Base-by-base conservation (phyloP, 2,329 filamentous ascomycete genomes). In the Claviceps africana region DNA sequence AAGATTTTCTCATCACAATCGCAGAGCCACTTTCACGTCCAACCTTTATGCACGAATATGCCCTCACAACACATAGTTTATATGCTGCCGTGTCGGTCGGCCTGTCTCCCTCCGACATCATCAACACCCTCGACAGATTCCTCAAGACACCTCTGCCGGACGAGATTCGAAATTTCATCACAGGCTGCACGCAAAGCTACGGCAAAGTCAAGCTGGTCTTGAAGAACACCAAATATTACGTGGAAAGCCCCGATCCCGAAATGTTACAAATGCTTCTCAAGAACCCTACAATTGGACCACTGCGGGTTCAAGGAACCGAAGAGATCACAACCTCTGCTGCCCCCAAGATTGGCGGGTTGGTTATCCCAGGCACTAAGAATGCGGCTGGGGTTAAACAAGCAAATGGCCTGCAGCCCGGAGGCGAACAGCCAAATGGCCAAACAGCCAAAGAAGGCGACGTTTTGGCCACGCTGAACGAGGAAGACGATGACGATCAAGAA, bases 61-160 rank as follows among this genome's bases (percentile, higher is more conserved):
- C 83, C 52, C 78, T 98, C 61, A 96, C 89, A 2, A 83, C 86
- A 25, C 90, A 97, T 69, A 95, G 88, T 68, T 75, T 98, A 51
- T 96, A 97, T 68, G 91, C 93, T 31, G 93, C 93, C 42, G 88
- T 97, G 4, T 95, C 89, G 7, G 89, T 97, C 54, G 93, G 93
- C n/a, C 72, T 97, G 54, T 84, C 87, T 50, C 88, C 88, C 21
- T 76, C 85, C 50, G 90, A 97, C 66, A 96, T 97, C 57, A 88
- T 97, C 60, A 84, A 84, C 58, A 88, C 89, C 39, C 75, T 97
- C 49, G 88, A 96, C 60, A 80, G 85, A 39, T 85, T 96, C 59
- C 88, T 89, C 19, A 97, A 97, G 71, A 94, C 86, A 2, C 83
- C 86, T 8, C 73, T 97, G 13, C 89, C 91, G 0, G 78, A 86